A percentile compares a stretch with the other conserved stretches of the same genome.
phyloP scores from a whole-genome alignment of 331 rosid species.

The Acacia concinna region DNA sequence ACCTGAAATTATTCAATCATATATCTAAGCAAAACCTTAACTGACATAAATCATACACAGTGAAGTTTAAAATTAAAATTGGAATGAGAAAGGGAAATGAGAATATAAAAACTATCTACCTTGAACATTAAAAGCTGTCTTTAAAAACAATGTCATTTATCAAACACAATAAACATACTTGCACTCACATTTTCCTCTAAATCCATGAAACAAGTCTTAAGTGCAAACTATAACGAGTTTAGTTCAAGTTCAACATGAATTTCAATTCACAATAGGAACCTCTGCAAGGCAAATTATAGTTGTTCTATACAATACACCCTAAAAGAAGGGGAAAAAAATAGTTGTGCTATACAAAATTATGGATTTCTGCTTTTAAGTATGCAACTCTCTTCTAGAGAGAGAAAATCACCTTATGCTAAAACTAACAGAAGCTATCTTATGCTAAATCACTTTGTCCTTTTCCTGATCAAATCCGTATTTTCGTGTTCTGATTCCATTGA shows the following conservation, averaged over 20 bases:
- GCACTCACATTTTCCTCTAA: neutral
- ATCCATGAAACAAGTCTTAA: neutral
- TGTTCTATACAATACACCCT: neutral
- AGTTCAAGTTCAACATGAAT: neutral
- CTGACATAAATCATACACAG: neutral
- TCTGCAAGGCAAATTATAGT: constrained; percentile 32
- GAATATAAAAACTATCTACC: neutral
- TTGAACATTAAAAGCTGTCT: neutral
- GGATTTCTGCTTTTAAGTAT: neutral
- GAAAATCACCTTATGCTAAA: neutral
- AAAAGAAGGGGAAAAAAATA: neutral
- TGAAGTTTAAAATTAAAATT: neutral
- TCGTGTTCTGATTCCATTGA: neutral
- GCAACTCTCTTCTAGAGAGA: neutral
- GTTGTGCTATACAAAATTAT: neutral
- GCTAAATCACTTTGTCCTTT: neutral
- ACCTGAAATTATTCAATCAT: neutral
- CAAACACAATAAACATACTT: neutral
- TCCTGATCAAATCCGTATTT: neutral
- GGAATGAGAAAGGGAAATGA: neutral
- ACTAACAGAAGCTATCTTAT: neutral
- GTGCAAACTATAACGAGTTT: neutral
- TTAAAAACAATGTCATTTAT: too few relatives aligned
- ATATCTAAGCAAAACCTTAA: neutral
- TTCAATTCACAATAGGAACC: neutral